Evolutionary conservation across 139 green algal genomes (phyloP).

Genomic region (Ostreobium quekettii): DNA sequence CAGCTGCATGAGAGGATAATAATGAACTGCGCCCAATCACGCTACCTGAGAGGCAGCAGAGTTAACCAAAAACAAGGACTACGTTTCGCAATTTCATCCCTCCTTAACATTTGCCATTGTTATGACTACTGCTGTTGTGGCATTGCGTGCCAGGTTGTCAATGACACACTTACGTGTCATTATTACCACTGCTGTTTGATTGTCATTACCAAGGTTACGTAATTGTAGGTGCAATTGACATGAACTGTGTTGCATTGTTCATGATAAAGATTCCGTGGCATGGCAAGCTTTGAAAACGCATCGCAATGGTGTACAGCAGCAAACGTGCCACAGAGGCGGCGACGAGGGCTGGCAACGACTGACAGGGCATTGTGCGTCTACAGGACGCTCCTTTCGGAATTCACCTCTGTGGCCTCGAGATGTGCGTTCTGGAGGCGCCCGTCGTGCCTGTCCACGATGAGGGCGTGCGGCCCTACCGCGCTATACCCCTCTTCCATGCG

Average conservation of each 20-base stretch:
- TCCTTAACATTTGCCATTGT: no score
- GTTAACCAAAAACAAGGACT: no score
- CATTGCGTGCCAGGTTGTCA: no score
- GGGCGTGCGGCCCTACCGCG: slow-evolving; percentile 45
- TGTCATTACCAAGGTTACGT: neutral
- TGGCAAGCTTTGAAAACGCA: neutral
- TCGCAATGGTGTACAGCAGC: neutral
- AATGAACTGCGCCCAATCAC: no score
- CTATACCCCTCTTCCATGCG: slow-evolving; percentile 41
- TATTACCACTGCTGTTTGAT: neutral
- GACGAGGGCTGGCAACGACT: no score
- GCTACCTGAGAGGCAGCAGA: no score
- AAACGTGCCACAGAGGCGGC: neutral
- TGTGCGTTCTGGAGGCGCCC: slow-evolving; percentile 30
- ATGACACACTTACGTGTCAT: no score
- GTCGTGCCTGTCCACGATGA: slow-evolving; percentile 47
- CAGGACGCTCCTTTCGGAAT: slow-evolving; percentile 59
- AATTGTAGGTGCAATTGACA: neutral
- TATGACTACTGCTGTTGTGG: no score
- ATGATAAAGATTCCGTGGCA: neutral
- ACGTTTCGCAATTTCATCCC: no score
- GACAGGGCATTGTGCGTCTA: no score
- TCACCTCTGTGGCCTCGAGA: slow-evolving; percentile 42
- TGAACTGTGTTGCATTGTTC: neutral
- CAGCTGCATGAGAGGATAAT: no score